These are phyloP conservation scores for Periconia macrospinosa DNA, from an alignment of 2,329 filamentous ascomycete species.

Conservation along the genomic window DNA sequence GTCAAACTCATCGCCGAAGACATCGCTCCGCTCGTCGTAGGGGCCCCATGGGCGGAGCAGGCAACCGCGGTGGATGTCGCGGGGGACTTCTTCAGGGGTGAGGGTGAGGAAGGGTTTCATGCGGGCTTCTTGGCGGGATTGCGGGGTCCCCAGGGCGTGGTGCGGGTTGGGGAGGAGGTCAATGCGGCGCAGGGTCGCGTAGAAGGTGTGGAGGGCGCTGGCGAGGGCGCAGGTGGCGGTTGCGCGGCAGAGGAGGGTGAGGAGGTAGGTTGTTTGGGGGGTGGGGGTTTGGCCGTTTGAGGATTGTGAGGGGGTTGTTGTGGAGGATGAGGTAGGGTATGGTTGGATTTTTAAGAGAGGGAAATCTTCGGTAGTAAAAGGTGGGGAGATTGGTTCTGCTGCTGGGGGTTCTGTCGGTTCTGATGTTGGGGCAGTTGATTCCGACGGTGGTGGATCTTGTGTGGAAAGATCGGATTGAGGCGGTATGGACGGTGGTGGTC, in stretches of 20 bases:
- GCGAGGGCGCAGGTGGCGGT: slow-evolving; percentile 30
- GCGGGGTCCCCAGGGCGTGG: slow-evolving; percentile 68
- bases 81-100: slow-evolving; percentile 66
- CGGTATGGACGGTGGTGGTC: too few species aligned
- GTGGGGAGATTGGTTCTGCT: too few species aligned
- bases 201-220: slow-evolving; percentile 55
- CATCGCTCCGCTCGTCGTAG: too few species aligned
- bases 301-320: not conserved
- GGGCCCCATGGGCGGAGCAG: too few species aligned
- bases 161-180: slow-evolving; percentile 52
- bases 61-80: slow-evolving; percentile 47
- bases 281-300: not conserved
- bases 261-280: not conserved
- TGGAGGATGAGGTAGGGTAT: not conserved
- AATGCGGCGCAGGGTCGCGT: slow-evolving; percentile 66
- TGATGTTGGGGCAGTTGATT: too few species aligned
- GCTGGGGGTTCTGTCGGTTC: too few species aligned
- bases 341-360: not conserved
- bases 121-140: slow-evolving; percentile 76
- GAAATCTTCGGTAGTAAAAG: too few species aligned
- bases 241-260: slow-evolving; percentile 17
- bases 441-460: too few species aligned
- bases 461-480: too few species aligned
- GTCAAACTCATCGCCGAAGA: too few species aligned
- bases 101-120: slow-evolving; percentile 81